Percentiles rank a stretch among this genome's conserved stretches.
Conservation (phyloP, 2,329 filamentous ascomycete genomes). For the Hypoxylon rubiginosum region DNA sequence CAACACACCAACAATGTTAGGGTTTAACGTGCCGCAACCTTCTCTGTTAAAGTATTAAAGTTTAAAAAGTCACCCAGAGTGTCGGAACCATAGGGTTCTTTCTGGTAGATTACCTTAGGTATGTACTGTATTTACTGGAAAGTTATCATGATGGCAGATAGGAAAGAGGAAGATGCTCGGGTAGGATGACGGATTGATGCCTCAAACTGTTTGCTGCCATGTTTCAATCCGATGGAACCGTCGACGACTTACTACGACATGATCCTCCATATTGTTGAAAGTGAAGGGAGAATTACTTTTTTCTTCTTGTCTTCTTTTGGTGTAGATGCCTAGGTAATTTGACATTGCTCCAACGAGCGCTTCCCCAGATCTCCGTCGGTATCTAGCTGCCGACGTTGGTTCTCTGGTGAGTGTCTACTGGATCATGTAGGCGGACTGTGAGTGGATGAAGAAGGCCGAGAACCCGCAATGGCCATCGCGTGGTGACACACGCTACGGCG, state of each 20-base stretch:
- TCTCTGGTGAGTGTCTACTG: not conserved
- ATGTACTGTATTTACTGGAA: not conserved
- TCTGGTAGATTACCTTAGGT: not conserved
- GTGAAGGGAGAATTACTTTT: not conserved
- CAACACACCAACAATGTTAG: not conserved
- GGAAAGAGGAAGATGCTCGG: not conserved
- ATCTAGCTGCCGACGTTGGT: constrained; percentile 15
- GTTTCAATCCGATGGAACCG: constrained; percentile 35
- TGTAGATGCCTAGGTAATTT: too few species aligned
- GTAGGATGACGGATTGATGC: constrained; percentile 13
- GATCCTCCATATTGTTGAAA: constrained; percentile 19
- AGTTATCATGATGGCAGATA: not conserved
- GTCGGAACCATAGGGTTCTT: constrained; percentile 13
- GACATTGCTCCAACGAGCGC: too few species aligned
- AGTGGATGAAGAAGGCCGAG: not conserved
- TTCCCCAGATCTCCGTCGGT: constrained; percentile 5
- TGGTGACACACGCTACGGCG: constrained; percentile 3
- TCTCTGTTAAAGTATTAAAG: not conserved
- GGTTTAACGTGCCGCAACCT: constrained; percentile 17
- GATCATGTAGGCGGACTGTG: not conserved
- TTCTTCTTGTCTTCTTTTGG: constrained; percentile 3
- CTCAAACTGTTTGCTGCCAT: constrained; percentile 14
- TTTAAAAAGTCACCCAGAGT: not conserved
- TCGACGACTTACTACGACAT: constrained; percentile 36
- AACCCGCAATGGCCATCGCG: not conserved